Base-by-base conservation (phyloP, 2,329 filamentous ascomycete species). In the Monilinia vaccinii-corymbosi region DNA sequence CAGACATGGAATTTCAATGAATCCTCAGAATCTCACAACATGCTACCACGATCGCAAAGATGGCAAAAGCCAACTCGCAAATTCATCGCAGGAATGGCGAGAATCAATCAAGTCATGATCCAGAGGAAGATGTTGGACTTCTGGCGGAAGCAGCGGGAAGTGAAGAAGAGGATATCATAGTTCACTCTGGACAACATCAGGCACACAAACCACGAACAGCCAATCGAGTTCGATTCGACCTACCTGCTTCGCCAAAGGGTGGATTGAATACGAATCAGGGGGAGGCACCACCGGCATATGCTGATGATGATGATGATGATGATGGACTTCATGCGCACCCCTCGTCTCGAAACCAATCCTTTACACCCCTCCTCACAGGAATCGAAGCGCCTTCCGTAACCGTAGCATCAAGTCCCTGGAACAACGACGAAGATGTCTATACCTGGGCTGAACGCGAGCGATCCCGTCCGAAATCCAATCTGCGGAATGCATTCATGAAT, bases 401-500 rank as follows among this genome's bases (percentile, higher is more conserved):
- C 13, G 75, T 96, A 51, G 89, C 69, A 38, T 59, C 62, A 9
- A 67, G 61, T 60, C 68, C 67, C 28, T 70, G 75, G 64, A 71
- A 72, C 34, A 68, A 69, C 62, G 72, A 70, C 49, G 73, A 75
- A 47, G 76, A 78, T 65, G 73, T 77, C 31, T 72, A 77, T 56
- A 71, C 76, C 46, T 79, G 78, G 74, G 79, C 78, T 6, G 78
- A 81, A 67, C 75, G 77, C 38, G 82, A 86, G 71, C 77, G 79
- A 60, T 70, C 53, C 9, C 81, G 92, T 60, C 91, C 93, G 50
- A 93, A 93, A 75, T 96, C 90, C 61, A 88, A 88, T 6, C 81
- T 97, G 75, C 80, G 82, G 63, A 90, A 88, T 72, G 93, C 94
- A 3, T 97, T 99, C 68, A 96, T 97, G 91, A 99, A 99, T 76